Percentiles rank a stretch among this genome's conserved stretches.
Evolutionary conservation across 2,329 filamentous ascomycete genomes (phyloP).

Genomic region (Paracamarosporium sp.): DNA sequence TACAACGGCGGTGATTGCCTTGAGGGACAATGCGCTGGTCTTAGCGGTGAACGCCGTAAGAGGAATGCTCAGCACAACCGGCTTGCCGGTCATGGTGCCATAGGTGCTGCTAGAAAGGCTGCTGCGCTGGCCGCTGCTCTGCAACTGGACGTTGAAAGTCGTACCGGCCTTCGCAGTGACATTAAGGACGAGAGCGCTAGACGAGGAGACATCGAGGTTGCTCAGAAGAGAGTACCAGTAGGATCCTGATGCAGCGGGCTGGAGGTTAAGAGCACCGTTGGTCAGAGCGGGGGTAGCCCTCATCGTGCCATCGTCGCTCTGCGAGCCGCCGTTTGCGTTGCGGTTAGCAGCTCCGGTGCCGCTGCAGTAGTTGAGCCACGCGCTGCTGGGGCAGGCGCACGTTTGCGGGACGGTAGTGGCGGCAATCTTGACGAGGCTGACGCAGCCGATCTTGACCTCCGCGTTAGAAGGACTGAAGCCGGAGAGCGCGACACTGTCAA

Average conservation of each 20-base stretch:
- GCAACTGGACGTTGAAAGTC: conserved; percentile 15
- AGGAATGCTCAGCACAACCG: conserved; percentile 10
- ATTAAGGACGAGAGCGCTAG: conserved; percentile 8
- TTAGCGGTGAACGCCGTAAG: conserved; percentile 7
- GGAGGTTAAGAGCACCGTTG: conserved; percentile 8
- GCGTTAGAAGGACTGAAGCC: conserved; percentile 8
- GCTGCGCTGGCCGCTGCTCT: conserved; percentile 7
- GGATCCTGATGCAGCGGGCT: conserved; percentile 7
- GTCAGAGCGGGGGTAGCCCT: not conserved
- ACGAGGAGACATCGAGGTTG: conserved; percentile 8
- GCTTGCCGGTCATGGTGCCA: conserved; percentile 10
- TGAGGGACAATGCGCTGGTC: conserved; percentile 2
- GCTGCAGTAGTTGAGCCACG: conserved; percentile 17
- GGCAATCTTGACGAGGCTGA: conserved; percentile 5
- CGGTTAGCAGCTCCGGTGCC: conserved; percentile 4
- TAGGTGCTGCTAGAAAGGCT: conserved; percentile 6
- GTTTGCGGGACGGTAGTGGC: not conserved
- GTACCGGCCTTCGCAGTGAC: conserved; percentile 12
- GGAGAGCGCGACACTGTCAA: conserved; percentile 10
- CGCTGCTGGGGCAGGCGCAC: conserved; percentile 9
- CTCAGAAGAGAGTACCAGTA: conserved; percentile 16
- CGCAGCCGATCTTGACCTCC: conserved; percentile 11
- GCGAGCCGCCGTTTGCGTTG: conserved; percentile 9
- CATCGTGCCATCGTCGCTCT: conserved; percentile 17
- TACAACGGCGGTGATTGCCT: conserved; percentile 8